Evolutionary conservation across 139 green algal genomes (phyloP).

Genomic region (Chlamydomonas sphaeroides): DNA sequence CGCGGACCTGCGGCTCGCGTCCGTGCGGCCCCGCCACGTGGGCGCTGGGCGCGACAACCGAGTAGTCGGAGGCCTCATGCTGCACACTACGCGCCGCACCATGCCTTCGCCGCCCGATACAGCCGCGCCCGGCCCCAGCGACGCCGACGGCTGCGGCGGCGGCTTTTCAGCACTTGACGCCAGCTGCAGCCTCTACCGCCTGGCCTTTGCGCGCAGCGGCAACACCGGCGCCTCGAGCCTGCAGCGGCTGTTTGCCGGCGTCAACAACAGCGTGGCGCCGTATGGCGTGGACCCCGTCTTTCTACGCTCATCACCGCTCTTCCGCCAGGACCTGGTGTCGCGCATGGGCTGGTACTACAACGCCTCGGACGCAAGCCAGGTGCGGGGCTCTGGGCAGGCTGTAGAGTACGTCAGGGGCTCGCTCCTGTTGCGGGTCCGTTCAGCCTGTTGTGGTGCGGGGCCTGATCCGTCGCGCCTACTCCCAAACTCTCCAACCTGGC

Average conservation of each 20-base stretch:
- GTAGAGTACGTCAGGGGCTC: neutral
- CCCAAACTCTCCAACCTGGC: too few species aligned
- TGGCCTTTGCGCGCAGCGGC: neutral
- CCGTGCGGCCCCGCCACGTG: neutral
- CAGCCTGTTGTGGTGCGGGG: too few species aligned
- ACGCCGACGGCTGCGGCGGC: neutral
- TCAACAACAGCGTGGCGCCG: constrained; percentile 18
- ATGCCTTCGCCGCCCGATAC: neutral
- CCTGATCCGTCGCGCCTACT: too few species aligned
- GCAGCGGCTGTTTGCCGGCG: constrained; percentile 35
- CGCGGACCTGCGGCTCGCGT: neutral
- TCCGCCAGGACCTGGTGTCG: constrained; percentile 30
- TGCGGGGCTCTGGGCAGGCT: too few species aligned
- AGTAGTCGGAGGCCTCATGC: constrained; percentile 52
- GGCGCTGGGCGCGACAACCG: constrained; percentile 42
- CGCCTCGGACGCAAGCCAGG: constrained; percentile 13
- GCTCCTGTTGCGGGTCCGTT: too few species aligned
- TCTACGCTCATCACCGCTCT: constrained; percentile 44
- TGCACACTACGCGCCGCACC: constrained; percentile 49
- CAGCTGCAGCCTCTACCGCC: constrained; percentile 40
- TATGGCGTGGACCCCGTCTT: constrained; percentile 60
- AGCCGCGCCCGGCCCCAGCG: neutral
- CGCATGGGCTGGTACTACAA: constrained; percentile 54
- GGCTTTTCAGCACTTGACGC: constrained; percentile 34
- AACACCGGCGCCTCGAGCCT: neutral